Conservation (phyloP, 2,329 filamentous ascomycete genomes). For the Plenodomus biglobosus region DNA sequence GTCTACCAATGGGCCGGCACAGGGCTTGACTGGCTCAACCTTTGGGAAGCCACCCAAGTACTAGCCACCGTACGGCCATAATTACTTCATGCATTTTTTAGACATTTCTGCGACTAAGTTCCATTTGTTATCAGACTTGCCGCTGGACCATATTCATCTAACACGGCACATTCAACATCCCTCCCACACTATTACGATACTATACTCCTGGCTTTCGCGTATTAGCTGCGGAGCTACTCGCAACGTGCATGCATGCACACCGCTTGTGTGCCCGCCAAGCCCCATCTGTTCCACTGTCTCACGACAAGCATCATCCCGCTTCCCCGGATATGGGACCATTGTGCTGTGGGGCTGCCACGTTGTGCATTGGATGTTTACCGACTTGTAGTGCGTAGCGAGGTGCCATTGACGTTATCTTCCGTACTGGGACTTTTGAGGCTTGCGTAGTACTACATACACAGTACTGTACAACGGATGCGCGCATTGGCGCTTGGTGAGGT, state of each 20-base stretch:
- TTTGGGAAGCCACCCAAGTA: constrained; percentile 10
- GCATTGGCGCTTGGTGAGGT: no score
- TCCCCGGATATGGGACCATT: no score
- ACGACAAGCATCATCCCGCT: constrained; percentile 6
- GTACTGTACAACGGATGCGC: no score
- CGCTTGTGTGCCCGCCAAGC: constrained; percentile 25
- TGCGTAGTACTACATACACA: no score
- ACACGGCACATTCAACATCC: background rate
- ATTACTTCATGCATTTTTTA: no score
- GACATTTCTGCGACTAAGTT: no score
- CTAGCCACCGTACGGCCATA: background rate
- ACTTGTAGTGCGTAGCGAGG: background rate
- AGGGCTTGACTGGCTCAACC: constrained; percentile 1
- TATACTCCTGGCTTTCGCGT: no score
- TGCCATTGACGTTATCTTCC: no score
- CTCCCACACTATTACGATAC: no score
- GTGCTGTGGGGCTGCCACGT: constrained; percentile 18
- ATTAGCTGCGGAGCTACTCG: constrained; percentile 22
- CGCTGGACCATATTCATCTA: background rate
- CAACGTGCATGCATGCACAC: constrained; percentile 30
- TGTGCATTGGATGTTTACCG: constrained; percentile 3
- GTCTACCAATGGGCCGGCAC: constrained; percentile 2
- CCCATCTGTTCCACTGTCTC: background rate
- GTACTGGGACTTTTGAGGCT: no score
- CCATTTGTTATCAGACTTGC: no score